phyloP scores from a whole-genome alignment of 331 rosid species.

The Cydonia oblonga region DNA sequence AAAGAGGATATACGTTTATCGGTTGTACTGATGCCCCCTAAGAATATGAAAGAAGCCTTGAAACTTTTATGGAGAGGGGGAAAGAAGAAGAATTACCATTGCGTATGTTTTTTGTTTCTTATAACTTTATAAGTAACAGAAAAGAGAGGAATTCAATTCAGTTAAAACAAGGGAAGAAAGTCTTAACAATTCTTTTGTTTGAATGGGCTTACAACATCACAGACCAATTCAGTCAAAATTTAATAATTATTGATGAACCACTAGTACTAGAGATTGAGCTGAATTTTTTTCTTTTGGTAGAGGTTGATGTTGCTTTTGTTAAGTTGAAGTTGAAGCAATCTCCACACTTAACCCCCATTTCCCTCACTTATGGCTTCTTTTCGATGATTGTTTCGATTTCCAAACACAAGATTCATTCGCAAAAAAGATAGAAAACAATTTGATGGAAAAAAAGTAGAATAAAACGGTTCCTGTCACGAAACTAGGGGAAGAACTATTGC shows the following conservation, averaged over 20 bases:
- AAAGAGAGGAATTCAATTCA: not conserved
- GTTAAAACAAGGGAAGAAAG: not conserved
- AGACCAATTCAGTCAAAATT: not conserved
- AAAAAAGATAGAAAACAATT: not conserved
- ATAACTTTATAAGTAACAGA: not conserved
- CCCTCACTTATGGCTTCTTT: not conserved
- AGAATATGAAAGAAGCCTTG: constrained; percentile 49
- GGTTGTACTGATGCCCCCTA: constrained; percentile 45
- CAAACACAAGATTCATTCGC: not conserved
- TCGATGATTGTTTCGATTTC: not conserved
- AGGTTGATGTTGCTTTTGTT: not conserved
- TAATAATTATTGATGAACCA: not conserved
- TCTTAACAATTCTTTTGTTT: not conserved
- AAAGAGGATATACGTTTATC: constrained; percentile 55
- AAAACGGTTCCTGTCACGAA: not conserved
- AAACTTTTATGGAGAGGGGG: constrained; percentile 31
- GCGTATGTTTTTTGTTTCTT: not conserved
- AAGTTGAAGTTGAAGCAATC: not conserved
- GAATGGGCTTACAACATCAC: not conserved
- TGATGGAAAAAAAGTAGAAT: not conserved
- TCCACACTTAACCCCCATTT: not conserved
- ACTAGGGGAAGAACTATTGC: not conserved
- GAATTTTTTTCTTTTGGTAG: not conserved
- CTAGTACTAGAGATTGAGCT: not conserved
- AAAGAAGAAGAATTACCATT: not conserved